Base-by-base conservation (phyloP, 2,329 filamentous ascomycete species). In the Fusarium irregulare region DNA sequence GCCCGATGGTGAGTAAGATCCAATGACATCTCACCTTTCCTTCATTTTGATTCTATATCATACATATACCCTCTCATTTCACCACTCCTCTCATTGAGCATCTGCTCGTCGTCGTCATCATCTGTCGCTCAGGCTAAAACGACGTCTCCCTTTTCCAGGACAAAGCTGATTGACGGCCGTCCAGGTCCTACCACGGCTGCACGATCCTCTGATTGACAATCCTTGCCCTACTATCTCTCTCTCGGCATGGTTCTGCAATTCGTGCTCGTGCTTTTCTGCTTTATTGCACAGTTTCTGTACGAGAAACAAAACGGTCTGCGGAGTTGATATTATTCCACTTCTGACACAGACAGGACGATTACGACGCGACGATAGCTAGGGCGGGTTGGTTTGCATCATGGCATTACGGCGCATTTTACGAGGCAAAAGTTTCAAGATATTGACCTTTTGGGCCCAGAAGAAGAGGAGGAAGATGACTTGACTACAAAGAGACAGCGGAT, bases 1-100 rank as follows among this genome's bases (percentile, higher is more conserved):
- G 88, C 87, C 71, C 84, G 88, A 82, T 93, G 91, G 92, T 94
- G 84, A 87, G 91, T 78, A 9, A n/a, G 10, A 25, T 23, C 13
- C 25, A 21, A 12, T 21, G 13, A 42, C 28, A 30, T 10, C 14
- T 56, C n/a, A 47, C 25, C 14, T 46, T n/a, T 47, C 45, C 41
- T 34, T 42, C n/a, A 25, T 18, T 7, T 25, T 34, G 16, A n/a
- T 6, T 18, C 30, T 20, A 12, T 34, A 21, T 56, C 6, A 27
- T 27, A n/a, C 34, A n/a, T 37, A 37, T 37, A 37, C 16, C 32
- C 32, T 30, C 8, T 14, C 21, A 20, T n/a, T 27, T 13, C 10
- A 12, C n/a, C 37, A 12, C 21, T 51, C 20, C 37, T 10, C 37
- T 11, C 23, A 14, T 20, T 42, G 44, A 49, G 42, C 59, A 7